These are phyloP conservation scores for Debaryomyces subglobosus DNA, from an alignment of 1,139 yeast species.

Conservation along the genomic window DNA sequence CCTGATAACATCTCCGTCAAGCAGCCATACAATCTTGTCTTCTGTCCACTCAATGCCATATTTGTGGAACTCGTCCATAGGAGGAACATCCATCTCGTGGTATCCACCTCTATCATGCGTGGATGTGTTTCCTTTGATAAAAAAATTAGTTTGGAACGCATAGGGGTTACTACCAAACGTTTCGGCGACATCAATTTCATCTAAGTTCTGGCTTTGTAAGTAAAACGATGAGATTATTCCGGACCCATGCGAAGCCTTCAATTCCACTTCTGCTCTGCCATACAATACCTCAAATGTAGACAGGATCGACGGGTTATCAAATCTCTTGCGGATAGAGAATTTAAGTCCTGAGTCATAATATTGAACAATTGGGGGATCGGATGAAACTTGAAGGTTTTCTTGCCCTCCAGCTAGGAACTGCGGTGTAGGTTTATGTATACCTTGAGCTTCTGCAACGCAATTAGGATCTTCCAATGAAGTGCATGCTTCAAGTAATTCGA, in stretches of 20 bases:
- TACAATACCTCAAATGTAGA: slow-evolving; percentile 42
- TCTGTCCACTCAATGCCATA: slow-evolving; percentile 47
- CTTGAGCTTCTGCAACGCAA: slow-evolving; percentile 1
- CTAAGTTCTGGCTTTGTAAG: slow-evolving; percentile 50
- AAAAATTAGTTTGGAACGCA: slow-evolving; percentile 45
- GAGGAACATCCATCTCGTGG: slow-evolving; percentile 26
- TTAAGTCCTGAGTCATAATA: slow-evolving; percentile 18
- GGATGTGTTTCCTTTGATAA: slow-evolving; percentile 47
- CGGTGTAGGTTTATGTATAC: neutral
- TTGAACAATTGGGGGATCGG: slow-evolving; percentile 12
- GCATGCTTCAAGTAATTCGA: slow-evolving; percentile 1
- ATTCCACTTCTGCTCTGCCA: slow-evolving; percentile 47
- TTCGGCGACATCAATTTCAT: slow-evolving; percentile 51
- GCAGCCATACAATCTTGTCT: slow-evolving; percentile 31
- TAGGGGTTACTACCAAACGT: slow-evolving; percentile 42
- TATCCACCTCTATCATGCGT: slow-evolving; percentile 45
- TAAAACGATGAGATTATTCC: slow-evolving; percentile 51
- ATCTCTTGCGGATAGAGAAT: slow-evolving; percentile 27
- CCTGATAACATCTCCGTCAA: slow-evolving; percentile 34
- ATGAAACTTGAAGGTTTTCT: slow-evolving; percentile 8
- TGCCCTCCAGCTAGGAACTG: neutral
- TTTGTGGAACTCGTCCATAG: slow-evolving; percentile 27
- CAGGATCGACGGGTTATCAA: slow-evolving; percentile 43
- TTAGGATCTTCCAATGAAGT: slow-evolving; percentile 1
- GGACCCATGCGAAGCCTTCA: slow-evolving; percentile 38